These are phyloP conservation scores for Russula dissimulans DNA, from an alignment of 768 basidiomycete genomes.

Conservation along the genomic window DNA sequence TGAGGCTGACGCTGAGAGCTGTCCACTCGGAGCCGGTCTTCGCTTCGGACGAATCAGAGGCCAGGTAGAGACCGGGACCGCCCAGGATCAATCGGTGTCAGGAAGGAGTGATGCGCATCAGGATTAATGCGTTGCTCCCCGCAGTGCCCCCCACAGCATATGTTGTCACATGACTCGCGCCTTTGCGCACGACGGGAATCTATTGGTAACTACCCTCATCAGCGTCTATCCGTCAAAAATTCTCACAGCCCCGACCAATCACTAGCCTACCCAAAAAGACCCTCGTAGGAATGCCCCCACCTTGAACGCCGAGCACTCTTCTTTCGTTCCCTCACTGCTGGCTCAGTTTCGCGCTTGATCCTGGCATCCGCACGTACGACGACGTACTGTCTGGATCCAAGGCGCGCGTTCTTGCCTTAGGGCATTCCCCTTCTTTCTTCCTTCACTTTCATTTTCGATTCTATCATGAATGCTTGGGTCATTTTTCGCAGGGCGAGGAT, in stretches of 20 bases:
- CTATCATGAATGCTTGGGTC: constrained; percentile 11
- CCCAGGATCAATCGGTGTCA: not conserved
- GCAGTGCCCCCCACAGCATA: not conserved
- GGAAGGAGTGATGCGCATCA: not conserved
- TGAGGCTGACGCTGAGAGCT: too few species aligned
- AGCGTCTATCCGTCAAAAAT: not conserved
- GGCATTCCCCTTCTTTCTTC: not conserved
- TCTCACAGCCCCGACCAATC: not conserved
- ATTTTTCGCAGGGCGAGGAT: constrained; percentile 17
- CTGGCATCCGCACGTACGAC: not conserved
- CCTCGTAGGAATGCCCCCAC: too few species aligned
- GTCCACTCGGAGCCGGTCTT: too few species aligned
- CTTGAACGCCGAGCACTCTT: not conserved
- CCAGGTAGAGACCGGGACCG: not conserved
- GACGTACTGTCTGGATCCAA: not conserved
- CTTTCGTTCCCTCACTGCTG: constrained; percentile 10
- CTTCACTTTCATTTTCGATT: not conserved
- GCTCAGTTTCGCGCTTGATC: constrained; percentile 6
- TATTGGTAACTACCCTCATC: not conserved
- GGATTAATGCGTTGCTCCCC: not conserved
- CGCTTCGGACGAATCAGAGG: too few species aligned
- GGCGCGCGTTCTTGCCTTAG: not conserved
- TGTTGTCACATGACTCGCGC: not conserved
- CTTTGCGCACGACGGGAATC: too few species aligned
- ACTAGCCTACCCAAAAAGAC: not conserved